These are phyloP conservation scores for Peronospora destructor DNA, from an alignment of 352 stramenopile genomes.

Conservation along the genomic window DNA sequence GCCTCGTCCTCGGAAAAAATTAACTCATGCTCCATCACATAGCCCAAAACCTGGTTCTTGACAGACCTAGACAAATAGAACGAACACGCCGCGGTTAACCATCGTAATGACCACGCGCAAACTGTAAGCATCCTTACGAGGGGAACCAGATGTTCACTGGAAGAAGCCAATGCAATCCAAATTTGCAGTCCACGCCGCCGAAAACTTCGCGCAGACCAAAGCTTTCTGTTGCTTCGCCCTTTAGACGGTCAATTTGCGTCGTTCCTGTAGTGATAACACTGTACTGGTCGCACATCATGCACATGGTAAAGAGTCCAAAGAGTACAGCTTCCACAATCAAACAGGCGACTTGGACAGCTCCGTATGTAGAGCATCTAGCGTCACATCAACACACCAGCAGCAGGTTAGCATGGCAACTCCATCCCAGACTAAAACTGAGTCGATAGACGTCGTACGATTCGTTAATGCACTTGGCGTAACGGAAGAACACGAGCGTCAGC, in stretches of 20 bases:
- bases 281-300: slow-evolving; percentile 98
- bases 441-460: slow-evolving; percentile 44
- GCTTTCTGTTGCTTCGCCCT: slow-evolving; percentile 77
- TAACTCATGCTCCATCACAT: slow-evolving; percentile 74
- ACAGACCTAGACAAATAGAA: slow-evolving; percentile 40
- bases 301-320: slow-evolving; percentile 98
- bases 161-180: slow-evolving; percentile 71
- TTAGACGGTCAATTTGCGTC: slow-evolving; percentile 96
- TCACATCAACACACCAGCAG: slow-evolving; percentile 10
- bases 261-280: slow-evolving; percentile 93
- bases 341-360: slow-evolving; percentile 73
- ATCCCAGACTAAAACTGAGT: neutral
- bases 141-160: slow-evolving; percentile 86
- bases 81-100: slow-evolving; percentile 4
- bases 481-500: slow-evolving; percentile 88
- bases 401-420: slow-evolving; percentile 3
- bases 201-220: slow-evolving; percentile 83
- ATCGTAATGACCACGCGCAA: neutral
- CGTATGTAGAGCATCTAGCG: slow-evolving; percentile 59
- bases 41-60: slow-evolving; percentile 78
- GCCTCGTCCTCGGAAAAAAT: slow-evolving; percentile 58
- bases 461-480: slow-evolving; percentile 84
- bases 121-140: slow-evolving; percentile 34
- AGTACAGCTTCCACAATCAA: slow-evolving; percentile 87
- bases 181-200: slow-evolving; percentile 47